Conservation (phyloP, 1,284 basidiomycete genomes). For the Chalciporus sp. region DNA sequence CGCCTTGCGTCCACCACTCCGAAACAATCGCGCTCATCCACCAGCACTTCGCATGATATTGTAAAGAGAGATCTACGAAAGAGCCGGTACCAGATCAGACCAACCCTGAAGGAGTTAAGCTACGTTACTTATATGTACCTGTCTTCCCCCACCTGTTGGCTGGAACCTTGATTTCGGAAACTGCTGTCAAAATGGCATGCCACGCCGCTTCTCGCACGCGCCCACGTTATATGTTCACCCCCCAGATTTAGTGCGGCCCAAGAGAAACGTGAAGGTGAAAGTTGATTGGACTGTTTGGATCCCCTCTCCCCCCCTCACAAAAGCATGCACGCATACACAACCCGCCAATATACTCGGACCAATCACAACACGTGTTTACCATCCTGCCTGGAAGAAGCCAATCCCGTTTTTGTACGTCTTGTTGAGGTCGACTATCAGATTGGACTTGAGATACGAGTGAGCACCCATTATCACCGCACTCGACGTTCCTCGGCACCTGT, state of each 20-base stretch:
- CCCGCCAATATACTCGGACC: neutral
- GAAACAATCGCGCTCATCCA: slow-evolving; percentile 7
- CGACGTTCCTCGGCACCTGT: neutral
- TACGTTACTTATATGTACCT: slow-evolving; percentile 18
- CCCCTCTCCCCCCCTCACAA: neutral
- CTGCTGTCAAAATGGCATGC: neutral
- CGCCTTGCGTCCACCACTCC: slow-evolving; percentile 12
- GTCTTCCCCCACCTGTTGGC: neutral
- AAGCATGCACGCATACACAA: neutral
- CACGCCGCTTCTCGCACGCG: slow-evolving; percentile 1
- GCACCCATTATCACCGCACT: too few relatives aligned
- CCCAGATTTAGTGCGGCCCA: slow-evolving; percentile 2
- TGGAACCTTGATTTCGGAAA: slow-evolving; percentile 2
- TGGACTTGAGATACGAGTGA: too few relatives aligned
- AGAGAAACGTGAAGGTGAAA: neutral
- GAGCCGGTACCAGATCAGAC: slow-evolving; percentile 20
- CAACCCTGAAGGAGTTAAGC: slow-evolving; percentile 38
- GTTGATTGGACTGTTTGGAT: too few relatives aligned
- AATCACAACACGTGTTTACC: slow-evolving; percentile 2
- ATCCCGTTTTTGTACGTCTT: too few relatives aligned
- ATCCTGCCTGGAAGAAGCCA: neutral
- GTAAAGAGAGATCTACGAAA: slow-evolving; percentile 21
- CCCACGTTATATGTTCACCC: neutral
- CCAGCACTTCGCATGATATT: slow-evolving; percentile 2
- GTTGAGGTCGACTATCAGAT: too few relatives aligned